Percentiles rank a stretch among this genome's conserved stretches.
These are phyloP conservation scores for Cytospora paraplurivora DNA, from an alignment of 2,329 filamentous ascomycete genomes.

Conservation along the genomic window DNA sequence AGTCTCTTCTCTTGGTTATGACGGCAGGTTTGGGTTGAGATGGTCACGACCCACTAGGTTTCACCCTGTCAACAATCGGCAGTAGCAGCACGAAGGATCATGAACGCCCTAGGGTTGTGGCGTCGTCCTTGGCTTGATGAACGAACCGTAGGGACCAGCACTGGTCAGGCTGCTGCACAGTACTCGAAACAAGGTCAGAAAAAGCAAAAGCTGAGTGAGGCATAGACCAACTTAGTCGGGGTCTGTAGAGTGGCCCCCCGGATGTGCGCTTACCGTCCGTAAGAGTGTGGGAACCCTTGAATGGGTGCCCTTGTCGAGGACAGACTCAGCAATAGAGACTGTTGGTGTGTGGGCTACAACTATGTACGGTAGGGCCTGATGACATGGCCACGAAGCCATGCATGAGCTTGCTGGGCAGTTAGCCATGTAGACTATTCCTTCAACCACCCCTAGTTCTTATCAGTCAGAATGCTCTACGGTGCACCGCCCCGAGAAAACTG, in stretches of 20 bases:
- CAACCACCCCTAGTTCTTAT: slow-evolving; percentile 20
- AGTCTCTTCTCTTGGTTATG: slow-evolving; percentile 1
- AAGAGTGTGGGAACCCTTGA: slow-evolving; percentile 21
- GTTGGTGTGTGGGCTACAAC: slow-evolving; percentile 42
- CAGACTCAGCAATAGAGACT: slow-evolving; percentile 31
- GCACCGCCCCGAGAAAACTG: slow-evolving; percentile 10
- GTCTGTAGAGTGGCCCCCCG: slow-evolving; percentile 23
- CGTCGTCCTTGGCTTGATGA: slow-evolving; percentile 26
- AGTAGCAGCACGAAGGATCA: slow-evolving; percentile 18
- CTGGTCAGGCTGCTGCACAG: slow-evolving; percentile 21
- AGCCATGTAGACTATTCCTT: slow-evolving; percentile 8
- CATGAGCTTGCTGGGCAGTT: slow-evolving; percentile 40
- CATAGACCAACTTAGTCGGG: slow-evolving; percentile 20
- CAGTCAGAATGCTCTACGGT: slow-evolving; percentile 14
- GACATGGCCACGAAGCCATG: slow-evolving; percentile 50
- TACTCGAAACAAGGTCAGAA: slow-evolving; percentile 28
- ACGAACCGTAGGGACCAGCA: slow-evolving; percentile 26
- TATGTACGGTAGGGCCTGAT: slow-evolving; percentile 36
- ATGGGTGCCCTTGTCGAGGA: slow-evolving; percentile 23
- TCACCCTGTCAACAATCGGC: slow-evolving; percentile 19
- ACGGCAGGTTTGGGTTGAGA: slow-evolving; percentile 25
- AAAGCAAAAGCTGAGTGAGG: slow-evolving; percentile 23
- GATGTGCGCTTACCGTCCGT: slow-evolving; percentile 22
- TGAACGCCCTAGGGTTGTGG: slow-evolving; percentile 25
- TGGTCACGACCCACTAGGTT: slow-evolving; percentile 21